These are phyloP conservation scores for Chlorencoelia australis DNA, from an alignment of 2,329 filamentous ascomycete genomes.

Conservation along the genomic window DNA sequence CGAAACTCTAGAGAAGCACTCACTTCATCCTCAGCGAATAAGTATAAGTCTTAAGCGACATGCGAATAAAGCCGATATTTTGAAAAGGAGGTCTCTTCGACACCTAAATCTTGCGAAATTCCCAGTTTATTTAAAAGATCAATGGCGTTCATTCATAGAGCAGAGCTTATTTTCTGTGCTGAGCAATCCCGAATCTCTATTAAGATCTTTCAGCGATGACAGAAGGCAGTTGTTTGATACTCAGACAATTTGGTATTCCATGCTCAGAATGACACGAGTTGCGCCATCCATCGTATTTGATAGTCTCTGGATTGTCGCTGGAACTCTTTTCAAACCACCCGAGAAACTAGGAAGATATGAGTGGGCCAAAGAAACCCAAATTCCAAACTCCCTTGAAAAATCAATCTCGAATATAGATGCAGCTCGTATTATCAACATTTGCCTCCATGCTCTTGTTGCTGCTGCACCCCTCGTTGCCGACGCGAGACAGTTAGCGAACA, in stretches of 20 bases:
- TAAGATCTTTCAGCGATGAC: slow-evolving; percentile 46
- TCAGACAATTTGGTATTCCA: slow-evolving; percentile 52
- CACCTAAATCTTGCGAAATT: too few relatives aligned
- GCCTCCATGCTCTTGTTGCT: slow-evolving; percentile 52
- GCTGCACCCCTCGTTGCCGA: slow-evolving; percentile 36
- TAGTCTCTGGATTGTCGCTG: slow-evolving; percentile 53
- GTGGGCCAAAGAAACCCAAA: slow-evolving; percentile 15
- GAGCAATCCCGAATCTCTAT: slow-evolving; percentile 43
- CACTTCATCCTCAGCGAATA: slow-evolving; percentile 31
- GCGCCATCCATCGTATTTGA: slow-evolving; percentile 50
- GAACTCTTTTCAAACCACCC: slow-evolving; percentile 47
- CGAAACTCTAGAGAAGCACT: slow-evolving; percentile 39
- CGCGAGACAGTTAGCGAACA: slow-evolving; percentile 38
- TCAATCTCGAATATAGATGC: slow-evolving; percentile 21
- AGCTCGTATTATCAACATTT: slow-evolving; percentile 37
- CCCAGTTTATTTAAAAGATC: slow-evolving; percentile 7
- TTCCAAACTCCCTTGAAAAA: slow-evolving; percentile 2
- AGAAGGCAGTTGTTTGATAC: slow-evolving; percentile 44
- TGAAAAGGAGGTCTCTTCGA: too few relatives aligned
- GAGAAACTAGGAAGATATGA: slow-evolving; percentile 20
- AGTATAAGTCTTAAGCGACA: slow-evolving; percentile 10
- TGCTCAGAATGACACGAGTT: slow-evolving; percentile 47
- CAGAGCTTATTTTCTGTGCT: slow-evolving; percentile 56
- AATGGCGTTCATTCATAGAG: slow-evolving; percentile 52
- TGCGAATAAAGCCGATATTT: too few relatives aligned